Evolutionary conservation across 331 rosid genomes (phyloP).

Genomic region (Quercus tomentella): DNA sequence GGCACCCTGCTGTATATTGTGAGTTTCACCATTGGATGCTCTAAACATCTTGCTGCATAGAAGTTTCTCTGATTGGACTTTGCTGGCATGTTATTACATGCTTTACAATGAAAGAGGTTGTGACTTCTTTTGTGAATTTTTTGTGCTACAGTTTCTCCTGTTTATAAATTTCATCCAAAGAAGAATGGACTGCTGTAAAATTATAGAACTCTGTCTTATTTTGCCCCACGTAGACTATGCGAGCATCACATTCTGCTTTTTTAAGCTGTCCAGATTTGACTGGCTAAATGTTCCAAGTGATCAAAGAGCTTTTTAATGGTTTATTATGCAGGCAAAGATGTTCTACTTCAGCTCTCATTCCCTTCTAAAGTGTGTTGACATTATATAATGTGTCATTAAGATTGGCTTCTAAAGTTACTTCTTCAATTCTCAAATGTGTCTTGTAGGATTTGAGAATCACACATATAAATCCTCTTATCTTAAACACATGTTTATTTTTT

Average conservation of each 20-base stretch:
- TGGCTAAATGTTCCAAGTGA: constrained; percentile 12
- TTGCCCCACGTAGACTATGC: background rate
- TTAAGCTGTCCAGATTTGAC: background rate
- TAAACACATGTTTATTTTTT: background rate
- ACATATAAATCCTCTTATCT: background rate
- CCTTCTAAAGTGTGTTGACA: background rate
- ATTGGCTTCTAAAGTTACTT: too few species aligned
- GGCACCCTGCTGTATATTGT: background rate
- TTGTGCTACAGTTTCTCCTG: background rate
- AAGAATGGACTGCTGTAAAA: too few species aligned
- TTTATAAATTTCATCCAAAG: too few species aligned
- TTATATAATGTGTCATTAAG: too few species aligned
- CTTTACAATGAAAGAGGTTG: background rate
- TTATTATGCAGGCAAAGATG: constrained; percentile 84
- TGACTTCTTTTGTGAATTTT: background rate
- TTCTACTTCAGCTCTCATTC: constrained; percentile 87
- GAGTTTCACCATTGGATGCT: background rate
- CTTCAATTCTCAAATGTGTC: too few species aligned
- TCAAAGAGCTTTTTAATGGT: constrained; percentile 11
- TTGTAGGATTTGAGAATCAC: background rate
- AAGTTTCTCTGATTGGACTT: background rate
- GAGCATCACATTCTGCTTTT: background rate
- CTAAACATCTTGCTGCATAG: background rate
- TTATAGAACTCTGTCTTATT: too few species aligned
- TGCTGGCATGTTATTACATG: background rate